Evolutionary conservation across 2,329 filamentous ascomycete genomes (phyloP).

Genomic region (Xylariaceae sp.): DNA sequence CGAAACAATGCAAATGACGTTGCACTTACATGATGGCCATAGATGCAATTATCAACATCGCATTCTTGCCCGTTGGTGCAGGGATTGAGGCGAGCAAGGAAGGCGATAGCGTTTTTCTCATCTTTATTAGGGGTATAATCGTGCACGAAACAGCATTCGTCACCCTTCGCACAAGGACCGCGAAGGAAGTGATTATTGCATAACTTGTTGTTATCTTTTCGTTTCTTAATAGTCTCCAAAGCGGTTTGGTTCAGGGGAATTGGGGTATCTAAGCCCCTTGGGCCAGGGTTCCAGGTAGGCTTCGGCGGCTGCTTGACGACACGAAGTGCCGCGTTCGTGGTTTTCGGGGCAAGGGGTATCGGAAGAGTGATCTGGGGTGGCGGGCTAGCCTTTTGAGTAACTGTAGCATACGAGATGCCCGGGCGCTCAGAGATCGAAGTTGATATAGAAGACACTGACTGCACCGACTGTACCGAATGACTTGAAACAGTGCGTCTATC

Average conservation of each 20-base stretch:
- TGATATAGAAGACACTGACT: constrained; percentile 37
- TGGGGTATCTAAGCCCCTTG: constrained; percentile 61
- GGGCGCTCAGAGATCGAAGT: constrained; percentile 31
- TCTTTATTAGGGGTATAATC: constrained; percentile 59
- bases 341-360: constrained; percentile 46
- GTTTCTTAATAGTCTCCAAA: constrained; percentile 63
- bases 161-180: constrained; percentile 61
- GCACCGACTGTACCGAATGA: constrained; percentile 28
- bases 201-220: constrained; percentile 61
- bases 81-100: constrained; percentile 63
- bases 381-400: constrained; percentile 50
- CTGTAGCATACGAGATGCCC: constrained; percentile 49
- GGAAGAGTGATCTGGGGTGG: constrained; percentile 52
- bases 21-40: constrained; percentile 65
- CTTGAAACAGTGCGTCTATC: constrained; percentile 43
- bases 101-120: constrained; percentile 62
- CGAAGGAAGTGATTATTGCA: constrained; percentile 69
- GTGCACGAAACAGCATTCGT: constrained; percentile 65
- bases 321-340: constrained; percentile 32
- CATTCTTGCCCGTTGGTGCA: constrained; percentile 66
- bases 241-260: constrained; percentile 54
- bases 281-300: constrained; percentile 59
- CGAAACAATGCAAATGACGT: background rate
- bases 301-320: constrained; percentile 40
- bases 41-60: constrained; percentile 64